Percentiles rank a stretch among this genome's conserved stretches.
phyloP scores from a whole-genome alignment of 2,329 filamentous ascomycete genomes.

The Hypoxylon sp. region DNA sequence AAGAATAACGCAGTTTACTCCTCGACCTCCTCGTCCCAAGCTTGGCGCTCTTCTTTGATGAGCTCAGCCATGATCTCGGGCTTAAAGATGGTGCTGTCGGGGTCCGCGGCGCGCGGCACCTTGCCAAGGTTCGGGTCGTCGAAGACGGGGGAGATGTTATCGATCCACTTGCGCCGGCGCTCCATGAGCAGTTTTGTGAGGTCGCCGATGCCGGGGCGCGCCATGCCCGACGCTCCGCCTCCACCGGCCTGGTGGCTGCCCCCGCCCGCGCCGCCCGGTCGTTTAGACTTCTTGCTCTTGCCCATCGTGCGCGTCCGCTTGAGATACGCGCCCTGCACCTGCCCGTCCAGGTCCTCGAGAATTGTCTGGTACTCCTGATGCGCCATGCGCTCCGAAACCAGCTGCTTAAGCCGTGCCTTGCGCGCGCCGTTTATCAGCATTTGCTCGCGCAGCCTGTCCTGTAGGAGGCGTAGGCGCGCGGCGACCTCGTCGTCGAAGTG shows the following conservation, averaged over 20 bases:
- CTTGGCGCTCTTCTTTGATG: conserved; percentile 80
- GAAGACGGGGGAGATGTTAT: conserved; percentile 90
- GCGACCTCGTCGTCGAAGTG: conserved; percentile 96
- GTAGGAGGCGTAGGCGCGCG: conserved; percentile 86
- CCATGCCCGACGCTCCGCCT: conserved; percentile 69
- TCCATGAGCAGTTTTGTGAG: conserved; percentile 94
- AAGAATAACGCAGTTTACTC: conserved; percentile 52
- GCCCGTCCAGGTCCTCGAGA: conserved; percentile 92
- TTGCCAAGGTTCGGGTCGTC: conserved; percentile 80
- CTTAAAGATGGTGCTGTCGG: conserved; percentile 78
- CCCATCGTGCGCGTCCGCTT: conserved; percentile 95
- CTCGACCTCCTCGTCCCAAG: conserved; percentile 84
- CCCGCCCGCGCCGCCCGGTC: conserved; percentile 79
- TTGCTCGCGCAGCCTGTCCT: conserved; percentile 83
- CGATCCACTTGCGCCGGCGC: conserved; percentile 86
- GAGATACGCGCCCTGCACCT: conserved; percentile 93
- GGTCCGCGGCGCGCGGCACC: conserved; percentile 75
- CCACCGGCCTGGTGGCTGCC: conserved; percentile 73
- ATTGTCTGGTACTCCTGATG: conserved; percentile 98
- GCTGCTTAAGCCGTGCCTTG: conserved; percentile 85
- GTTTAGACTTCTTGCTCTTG: conserved; percentile 91
- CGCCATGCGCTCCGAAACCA: conserved; percentile 92
- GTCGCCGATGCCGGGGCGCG: conserved; percentile 87
- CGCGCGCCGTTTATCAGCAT: conserved; percentile 90
- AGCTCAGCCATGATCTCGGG: conserved; percentile 77